Evolutionary conservation across 2,329 filamentous ascomycete genomes (phyloP), one percentile per base, ranked within the genome.

Genomic region (Blastomyces parvus): DNA sequence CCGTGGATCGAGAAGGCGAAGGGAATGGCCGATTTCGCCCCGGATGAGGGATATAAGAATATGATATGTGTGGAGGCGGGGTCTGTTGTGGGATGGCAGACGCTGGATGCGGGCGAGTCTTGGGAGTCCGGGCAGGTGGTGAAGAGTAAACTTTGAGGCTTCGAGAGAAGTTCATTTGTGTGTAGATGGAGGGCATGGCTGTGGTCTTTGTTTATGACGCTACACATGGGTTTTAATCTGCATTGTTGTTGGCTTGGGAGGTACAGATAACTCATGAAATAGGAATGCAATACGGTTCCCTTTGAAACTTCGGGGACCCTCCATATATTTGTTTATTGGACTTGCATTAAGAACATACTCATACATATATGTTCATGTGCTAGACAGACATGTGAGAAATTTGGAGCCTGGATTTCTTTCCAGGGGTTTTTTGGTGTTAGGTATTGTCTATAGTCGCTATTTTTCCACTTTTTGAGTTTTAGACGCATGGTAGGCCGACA

Each of bases 31-130:
- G 94, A 99, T 76, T 97, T 97, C 74, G 84, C 83, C 64, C 94
- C 94, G 59, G 89, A 95, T 72, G 89, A 92, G 62, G 94, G 89
- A 46, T 97, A 88, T 81, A 90, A 90, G 81, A 85, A 91, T 64
- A 97, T 97, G 90, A 80, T 99, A 53, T 97, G 94, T 73, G 85
- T 97, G 60, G 94, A 99, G 81, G 89, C 93, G 2, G 94, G 94
- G 14, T 84, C 87, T 11, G 93, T 97, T 22, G 82, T 84, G 68
- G 85, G 82, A 6, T 97, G 90, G 90, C 87, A 88, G 78, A 89
- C 86, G 69, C 80, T 97, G 68, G 94, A 97, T 74, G 86, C 87
- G 56, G 91, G 91, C 25, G 85, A 87, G 68, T 82, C 83, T 1
- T 88, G 85, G 78, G 85, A 88, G 73, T 85, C 84, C 52, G 84